These are phyloP conservation scores for Colletotrichum sp. DNA, from an alignment of 2,329 filamentous ascomycete genomes.

Conservation along the genomic window DNA sequence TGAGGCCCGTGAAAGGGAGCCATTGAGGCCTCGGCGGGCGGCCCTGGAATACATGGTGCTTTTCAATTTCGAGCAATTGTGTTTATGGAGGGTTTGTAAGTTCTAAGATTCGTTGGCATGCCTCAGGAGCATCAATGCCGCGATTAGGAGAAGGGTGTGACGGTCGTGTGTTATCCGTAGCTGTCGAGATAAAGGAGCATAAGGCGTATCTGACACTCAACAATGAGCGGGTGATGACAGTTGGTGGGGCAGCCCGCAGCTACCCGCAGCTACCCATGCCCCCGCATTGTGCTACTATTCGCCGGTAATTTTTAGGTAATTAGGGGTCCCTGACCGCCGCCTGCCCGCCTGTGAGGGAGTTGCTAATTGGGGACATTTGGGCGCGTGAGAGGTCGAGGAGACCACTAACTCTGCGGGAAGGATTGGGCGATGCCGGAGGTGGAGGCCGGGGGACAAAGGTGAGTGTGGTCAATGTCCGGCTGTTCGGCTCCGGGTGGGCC, in stretches of 20 bases:
- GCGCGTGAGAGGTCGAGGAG: background rate
- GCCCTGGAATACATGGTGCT: constrained; percentile 3
- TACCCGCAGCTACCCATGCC: constrained; percentile 25
- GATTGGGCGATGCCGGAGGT: background rate
- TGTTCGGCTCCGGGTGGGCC: background rate
- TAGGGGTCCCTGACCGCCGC: constrained; percentile 7
- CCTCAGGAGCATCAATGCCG: background rate
- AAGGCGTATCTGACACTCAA: constrained; percentile 16
- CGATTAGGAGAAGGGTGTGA: background rate
- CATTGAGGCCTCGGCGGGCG: constrained; percentile 7
- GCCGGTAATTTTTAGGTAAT: constrained; percentile 12
- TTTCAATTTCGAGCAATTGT: background rate
- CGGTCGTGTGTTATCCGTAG: background rate
- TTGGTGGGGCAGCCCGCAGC: constrained; percentile 18
- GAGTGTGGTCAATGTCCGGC: background rate
- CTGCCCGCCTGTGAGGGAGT: background rate
- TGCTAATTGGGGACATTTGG: background rate
- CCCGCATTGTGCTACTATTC: constrained; percentile 16
- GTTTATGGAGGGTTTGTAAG: background rate
- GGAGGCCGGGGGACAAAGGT: background rate
- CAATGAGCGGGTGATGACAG: background rate
- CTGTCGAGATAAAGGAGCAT: constrained; percentile 19
- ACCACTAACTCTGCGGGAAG: background rate
- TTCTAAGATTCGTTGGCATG: background rate
- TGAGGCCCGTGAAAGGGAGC: background rate